Evolutionary conservation across 768 basidiomycete genomes (phyloP).

Genomic region (Cystobasidiopsis lactophilus): DNA sequence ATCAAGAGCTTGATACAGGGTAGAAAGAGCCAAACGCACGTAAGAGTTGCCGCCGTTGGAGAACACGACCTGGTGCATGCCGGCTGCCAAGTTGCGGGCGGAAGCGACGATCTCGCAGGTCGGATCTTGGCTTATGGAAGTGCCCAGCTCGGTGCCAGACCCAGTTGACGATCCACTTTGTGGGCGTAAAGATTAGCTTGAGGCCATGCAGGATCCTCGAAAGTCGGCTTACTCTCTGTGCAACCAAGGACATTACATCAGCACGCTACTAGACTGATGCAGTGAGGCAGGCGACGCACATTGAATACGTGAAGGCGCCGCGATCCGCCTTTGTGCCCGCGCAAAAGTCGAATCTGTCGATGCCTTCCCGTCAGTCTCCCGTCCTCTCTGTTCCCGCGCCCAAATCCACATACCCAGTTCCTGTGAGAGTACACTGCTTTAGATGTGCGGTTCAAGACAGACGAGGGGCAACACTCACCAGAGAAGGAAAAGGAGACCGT

Average conservation of each 20-base stretch:
- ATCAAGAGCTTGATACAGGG: no score
- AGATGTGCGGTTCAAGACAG: no score
- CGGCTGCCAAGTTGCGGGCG: not conserved
- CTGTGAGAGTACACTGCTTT: no score
- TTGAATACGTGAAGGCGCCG: not conserved
- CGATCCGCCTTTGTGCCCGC: not conserved
- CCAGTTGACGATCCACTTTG: not conserved
- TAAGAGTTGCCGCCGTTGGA: not conserved
- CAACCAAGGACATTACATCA: no score
- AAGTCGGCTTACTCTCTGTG: no score
- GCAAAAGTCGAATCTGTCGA: conserved; percentile 1
- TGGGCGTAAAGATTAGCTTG: not conserved
- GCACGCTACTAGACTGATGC: no score
- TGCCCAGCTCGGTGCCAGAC: not conserved
- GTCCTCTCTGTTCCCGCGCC: no score
- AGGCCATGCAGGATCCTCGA: no score
- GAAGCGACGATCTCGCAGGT: not conserved
- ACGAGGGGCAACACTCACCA: not conserved
- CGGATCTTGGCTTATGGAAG: not conserved
- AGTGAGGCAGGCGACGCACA: no score
- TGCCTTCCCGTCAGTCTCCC: no score
- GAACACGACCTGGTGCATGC: not conserved
- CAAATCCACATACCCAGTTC: no score
- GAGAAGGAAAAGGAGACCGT: not conserved
- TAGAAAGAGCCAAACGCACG: not conserved